These are phyloP conservation scores for Diaporthe nobilis DNA, from an alignment of 2,329 filamentous ascomycete genomes.

Conservation along the genomic window DNA sequence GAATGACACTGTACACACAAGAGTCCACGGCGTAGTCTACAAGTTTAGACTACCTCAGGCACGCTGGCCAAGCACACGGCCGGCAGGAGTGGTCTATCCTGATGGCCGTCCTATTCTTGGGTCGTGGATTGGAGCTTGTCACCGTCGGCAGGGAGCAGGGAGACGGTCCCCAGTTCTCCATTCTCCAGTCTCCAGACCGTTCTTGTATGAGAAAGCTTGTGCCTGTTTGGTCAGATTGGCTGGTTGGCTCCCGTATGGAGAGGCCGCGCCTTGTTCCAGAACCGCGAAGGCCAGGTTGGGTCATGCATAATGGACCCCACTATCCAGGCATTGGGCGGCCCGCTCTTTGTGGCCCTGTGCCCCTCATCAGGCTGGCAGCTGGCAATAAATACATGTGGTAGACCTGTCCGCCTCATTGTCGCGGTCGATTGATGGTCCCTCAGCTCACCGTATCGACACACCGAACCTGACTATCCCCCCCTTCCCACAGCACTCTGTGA, in stretches of 20 bases:
- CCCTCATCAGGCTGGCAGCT: slow-evolving; percentile 39
- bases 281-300: slow-evolving; percentile 35
- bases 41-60: not conserved
- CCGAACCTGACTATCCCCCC: not conserved
- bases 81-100: not conserved
- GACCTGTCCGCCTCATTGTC: slow-evolving; percentile 38
- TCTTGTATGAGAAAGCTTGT: slow-evolving; percentile 7
- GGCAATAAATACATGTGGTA: slow-evolving; percentile 40
- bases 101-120: slow-evolving; percentile 19
- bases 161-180: slow-evolving; percentile 1
- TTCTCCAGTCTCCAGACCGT: slow-evolving; percentile 19
- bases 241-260: slow-evolving; percentile 8
- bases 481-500: slow-evolving; percentile 15
- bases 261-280: slow-evolving; percentile 36
- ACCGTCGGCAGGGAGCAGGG: slow-evolving; percentile 25
- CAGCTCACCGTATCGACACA: slow-evolving; percentile 39
- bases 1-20: not conserved
- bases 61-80: slow-evolving; percentile 1
- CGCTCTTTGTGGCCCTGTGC: slow-evolving; percentile 37
- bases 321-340: slow-evolving; percentile 11
- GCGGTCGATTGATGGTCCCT: slow-evolving; percentile 26
- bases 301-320: slow-evolving; percentile 7
- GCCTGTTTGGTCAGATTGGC: slow-evolving; percentile 1
- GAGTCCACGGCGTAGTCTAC: not conserved
- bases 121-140: slow-evolving; percentile 20